phyloP scores from a whole-genome alignment of 2,329 filamentous ascomycete species.

The Chrysoporthe deuterocubensis region DNA sequence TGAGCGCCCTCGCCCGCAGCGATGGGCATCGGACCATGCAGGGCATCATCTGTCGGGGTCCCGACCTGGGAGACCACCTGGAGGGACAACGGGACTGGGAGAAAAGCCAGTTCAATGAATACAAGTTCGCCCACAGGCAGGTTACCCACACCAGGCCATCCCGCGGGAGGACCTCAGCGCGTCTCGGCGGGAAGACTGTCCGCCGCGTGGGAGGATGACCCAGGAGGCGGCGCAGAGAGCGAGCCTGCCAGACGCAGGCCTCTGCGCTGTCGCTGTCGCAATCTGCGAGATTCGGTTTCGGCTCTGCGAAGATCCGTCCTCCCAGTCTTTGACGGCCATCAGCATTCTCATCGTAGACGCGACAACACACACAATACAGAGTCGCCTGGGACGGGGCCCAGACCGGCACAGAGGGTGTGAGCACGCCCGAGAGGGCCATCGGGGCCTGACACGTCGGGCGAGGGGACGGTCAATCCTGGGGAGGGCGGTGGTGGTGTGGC shows the following conservation, averaged over 20 bases:
- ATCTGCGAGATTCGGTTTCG: neutral
- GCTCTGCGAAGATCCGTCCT: no score
- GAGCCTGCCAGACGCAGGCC: neutral
- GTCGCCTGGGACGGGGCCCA: neutral
- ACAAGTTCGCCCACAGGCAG: neutral
- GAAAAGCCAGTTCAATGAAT: no score
- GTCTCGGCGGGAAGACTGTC: neutral
- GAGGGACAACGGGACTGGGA: neutral
- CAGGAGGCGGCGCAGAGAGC: neutral
- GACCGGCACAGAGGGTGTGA: no score
- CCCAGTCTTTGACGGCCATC: neutral
- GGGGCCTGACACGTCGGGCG: neutral
- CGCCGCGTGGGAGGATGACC: neutral
- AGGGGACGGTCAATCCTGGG: neutral
- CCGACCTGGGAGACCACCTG: neutral
- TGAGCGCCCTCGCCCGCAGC: neutral
- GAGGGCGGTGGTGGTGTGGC: neutral
- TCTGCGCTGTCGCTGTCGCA: neutral
- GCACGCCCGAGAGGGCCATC: neutral
- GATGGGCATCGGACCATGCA: neutral
- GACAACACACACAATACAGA: neutral
- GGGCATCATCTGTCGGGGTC: neutral
- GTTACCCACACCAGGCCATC: neutral
- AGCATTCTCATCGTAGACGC: neutral
- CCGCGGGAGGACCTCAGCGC: neutral